These are phyloP conservation scores for Wickerhamiella brachini DNA, from an alignment of 805 yeast genomes.

Conservation along the genomic window DNA sequence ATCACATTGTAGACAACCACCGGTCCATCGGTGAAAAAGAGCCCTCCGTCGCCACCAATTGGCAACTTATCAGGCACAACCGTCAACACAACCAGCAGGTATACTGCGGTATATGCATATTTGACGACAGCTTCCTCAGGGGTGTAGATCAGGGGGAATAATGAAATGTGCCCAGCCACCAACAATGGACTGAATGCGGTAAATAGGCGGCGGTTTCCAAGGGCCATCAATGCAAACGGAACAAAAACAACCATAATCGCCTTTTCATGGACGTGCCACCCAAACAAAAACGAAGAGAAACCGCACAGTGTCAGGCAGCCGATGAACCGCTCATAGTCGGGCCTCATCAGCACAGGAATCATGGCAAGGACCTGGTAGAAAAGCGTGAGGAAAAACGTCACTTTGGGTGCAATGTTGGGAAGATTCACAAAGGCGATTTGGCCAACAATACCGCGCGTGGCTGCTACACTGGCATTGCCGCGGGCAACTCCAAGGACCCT, in stretches of 20 bases:
- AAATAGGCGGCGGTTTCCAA: conserved; percentile 56
- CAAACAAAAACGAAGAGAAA: conserved; percentile 79
- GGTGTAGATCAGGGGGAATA: conserved; percentile 76
- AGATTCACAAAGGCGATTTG: conserved; percentile 71
- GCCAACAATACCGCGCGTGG: conserved; percentile 83
- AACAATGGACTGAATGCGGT: conserved; percentile 58
- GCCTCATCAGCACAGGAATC: conserved; percentile 46
- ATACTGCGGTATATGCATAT: conserved; percentile 59
- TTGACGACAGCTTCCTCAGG: conserved; percentile 71
- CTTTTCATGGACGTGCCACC: conserved; percentile 99
- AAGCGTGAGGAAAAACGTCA: conserved; percentile 68
- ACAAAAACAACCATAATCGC: conserved; percentile 81
- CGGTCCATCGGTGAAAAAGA: neutral
- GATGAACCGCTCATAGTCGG: conserved; percentile 63
- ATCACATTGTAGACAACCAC: conserved; percentile 52
- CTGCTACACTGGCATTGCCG: conserved; percentile 26
- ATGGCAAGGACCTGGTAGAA: conserved; percentile 72
- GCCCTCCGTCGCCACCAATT: conserved; percentile 8
- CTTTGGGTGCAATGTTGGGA: conserved; percentile 65
- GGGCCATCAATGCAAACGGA: conserved; percentile 70
- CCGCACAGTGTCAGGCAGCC: conserved; percentile 85
- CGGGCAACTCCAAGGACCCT: conserved; percentile 34
- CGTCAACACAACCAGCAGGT: conserved; percentile 68
- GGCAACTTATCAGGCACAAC: conserved; percentile 44
- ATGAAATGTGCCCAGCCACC: conserved; percentile 70